These are phyloP conservation scores for Nemania sp. DNA, from an alignment of 2,329 filamentous ascomycete species.

Conservation along the genomic window DNA sequence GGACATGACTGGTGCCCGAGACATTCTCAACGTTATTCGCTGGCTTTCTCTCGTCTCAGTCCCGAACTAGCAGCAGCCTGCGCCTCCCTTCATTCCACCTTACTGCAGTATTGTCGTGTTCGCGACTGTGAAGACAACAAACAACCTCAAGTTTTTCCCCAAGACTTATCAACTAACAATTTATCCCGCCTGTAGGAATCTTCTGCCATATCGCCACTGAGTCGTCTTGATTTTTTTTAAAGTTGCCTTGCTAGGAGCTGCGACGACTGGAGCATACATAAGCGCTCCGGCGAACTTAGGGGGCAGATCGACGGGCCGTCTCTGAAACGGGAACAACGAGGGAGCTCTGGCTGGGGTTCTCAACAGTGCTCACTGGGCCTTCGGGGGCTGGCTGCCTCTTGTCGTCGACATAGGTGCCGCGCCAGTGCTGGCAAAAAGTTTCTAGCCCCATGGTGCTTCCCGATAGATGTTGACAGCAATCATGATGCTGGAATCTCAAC, in stretches of 20 bases:
- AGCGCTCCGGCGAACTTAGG: neutral
- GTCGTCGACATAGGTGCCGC: conserved; percentile 27
- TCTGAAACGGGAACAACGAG: conserved; percentile 1
- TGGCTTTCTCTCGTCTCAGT: conserved; percentile 31
- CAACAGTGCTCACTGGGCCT: conserved; percentile 8
- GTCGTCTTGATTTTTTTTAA: conserved; percentile 7
- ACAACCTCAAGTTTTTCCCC: conserved; percentile 16
- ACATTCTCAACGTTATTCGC: conserved; percentile 35
- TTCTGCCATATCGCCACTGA: conserved; percentile 10
- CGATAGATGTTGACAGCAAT: conserved; percentile 42
- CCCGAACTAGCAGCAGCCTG: conserved; percentile 24
- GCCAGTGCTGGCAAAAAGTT: conserved; percentile 29
- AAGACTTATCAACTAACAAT: conserved; percentile 31
- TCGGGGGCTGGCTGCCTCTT: conserved; percentile 5
- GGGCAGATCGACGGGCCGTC: conserved; percentile 1
- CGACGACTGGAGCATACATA: conserved; percentile 6
- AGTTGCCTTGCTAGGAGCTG: neutral
- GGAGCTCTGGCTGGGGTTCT: conserved; percentile 5
- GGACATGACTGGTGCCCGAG: conserved; percentile 24
- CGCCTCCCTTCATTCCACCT: conserved; percentile 41
- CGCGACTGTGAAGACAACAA: conserved; percentile 32
- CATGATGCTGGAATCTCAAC: conserved; percentile 52
- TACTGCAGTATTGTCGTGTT: conserved; percentile 27
- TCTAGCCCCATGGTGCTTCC: conserved; percentile 44
- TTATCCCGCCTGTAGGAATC: conserved; percentile 20